These are phyloP conservation scores for Ophiostoma australiae DNA, from an alignment of 2,329 filamentous ascomycete genomes.

Conservation along the genomic window DNA sequence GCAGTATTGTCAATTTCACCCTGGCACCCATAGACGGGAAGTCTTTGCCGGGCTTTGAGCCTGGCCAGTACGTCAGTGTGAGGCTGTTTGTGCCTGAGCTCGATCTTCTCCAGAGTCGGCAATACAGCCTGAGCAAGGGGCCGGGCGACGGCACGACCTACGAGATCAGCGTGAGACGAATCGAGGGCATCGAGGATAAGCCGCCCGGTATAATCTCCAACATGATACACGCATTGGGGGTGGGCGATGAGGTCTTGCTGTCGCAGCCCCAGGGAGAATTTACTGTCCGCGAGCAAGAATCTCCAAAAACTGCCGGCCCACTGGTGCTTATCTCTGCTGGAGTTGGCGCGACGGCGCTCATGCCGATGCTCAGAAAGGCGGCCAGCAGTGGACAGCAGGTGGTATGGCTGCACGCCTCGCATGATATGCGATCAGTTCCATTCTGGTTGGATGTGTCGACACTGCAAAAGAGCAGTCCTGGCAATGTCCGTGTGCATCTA, in stretches of 20 bases:
- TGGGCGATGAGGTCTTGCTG: conserved; percentile 51
- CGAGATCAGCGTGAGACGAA: conserved; percentile 70
- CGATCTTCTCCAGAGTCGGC: conserved; percentile 62
- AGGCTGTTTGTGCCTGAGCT: conserved; percentile 57
- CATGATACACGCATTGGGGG: conserved; percentile 45
- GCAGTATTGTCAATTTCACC: conserved; percentile 64
- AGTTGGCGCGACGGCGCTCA: conserved; percentile 62
- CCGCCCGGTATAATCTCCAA: conserved; percentile 50
- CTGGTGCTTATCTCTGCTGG: conserved; percentile 64
- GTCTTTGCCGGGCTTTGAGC: conserved; percentile 53
- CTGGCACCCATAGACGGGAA: conserved; percentile 58
- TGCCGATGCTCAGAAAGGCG: conserved; percentile 59
- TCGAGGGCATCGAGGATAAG: conserved; percentile 38
- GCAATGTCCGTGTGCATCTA: conserved; percentile 53
- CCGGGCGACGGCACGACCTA: conserved; percentile 32
- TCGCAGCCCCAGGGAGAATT: conserved; percentile 58
- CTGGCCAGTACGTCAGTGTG: conserved; percentile 70
- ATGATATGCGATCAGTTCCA: conserved; percentile 47
- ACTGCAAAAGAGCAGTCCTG: not conserved
- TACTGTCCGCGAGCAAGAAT: conserved; percentile 41
- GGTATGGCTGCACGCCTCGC: conserved; percentile 59
- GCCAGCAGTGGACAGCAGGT: conserved; percentile 42
- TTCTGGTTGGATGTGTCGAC: conserved; percentile 37
- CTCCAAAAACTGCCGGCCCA: conserved; percentile 39
- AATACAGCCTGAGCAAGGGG: conserved; percentile 56